Evolutionary conservation across 768 basidiomycete genomes (phyloP), one percentile per base, ranked within the genome.

Genomic region (Suillus fuscotomentosus): DNA sequence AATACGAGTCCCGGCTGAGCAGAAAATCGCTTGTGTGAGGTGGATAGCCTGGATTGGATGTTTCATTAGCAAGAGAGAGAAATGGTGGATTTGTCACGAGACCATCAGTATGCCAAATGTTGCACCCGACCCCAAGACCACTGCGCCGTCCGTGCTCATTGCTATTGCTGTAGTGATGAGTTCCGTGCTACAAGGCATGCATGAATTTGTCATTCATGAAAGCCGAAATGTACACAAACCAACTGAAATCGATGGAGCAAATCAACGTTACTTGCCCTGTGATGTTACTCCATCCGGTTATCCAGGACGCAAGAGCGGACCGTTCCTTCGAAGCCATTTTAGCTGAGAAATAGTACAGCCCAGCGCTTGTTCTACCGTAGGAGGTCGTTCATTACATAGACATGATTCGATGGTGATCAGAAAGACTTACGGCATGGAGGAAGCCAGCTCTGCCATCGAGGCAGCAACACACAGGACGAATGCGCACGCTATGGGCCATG

Each of bases 281-380:
- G 15, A 73, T 61, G 31, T 73, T 73, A n/a, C 71, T 70, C 73
- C 72, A 74, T 55, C 72, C 73, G 7, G 72, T 73, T 57, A 72
- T 68, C 69, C 72, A 73, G 41, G 69, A 72, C 38, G 69, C 67
- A 65, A 73, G 73, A 3, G 73, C 68, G 20, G 71, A 72, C 10
- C 56, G 65, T 36, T 70, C 66, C 64, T 68, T 53, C 10, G 72
- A 66, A 22, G 69, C 70, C 72, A 72, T 73, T 48, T 72, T 72
- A 9, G 72, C 72, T 34, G 70, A 70, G 20, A 73, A 74, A 59
- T 73, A 72, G 27, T 72, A 74, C 17, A 73, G 60, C n/a, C 71
- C 72, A 14, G 71, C 70, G 39, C 70, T 72, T 48, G 72, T 73
- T 48, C 70, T 59, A 11, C 34, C 57, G 17, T 27, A 48, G 14